Base-by-base conservation (phyloP, 148 eudicot genomes). In the Pouteria glomerata region DNA sequence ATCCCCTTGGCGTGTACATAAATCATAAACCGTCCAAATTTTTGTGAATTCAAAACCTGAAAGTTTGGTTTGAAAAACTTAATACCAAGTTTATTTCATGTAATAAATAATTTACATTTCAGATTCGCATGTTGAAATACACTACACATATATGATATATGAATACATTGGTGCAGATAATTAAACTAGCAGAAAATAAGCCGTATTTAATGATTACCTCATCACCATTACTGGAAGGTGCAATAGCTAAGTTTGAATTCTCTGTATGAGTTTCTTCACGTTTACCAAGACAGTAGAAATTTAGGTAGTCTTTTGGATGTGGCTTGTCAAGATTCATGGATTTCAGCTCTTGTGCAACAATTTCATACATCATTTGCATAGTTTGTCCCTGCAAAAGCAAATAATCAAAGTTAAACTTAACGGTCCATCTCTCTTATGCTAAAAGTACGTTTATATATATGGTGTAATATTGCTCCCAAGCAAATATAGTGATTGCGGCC, bases 261-360 rank as follows among this genome's bases (percentile, higher is more conserved):
- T 82, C 85, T 62, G 61, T 64, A 1, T 79, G 77, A 44, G 29
- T 18, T 57, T 77, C 76, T 79, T 94, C 98, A 18, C 96, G 89
- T 73, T 91, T 94, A 4, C 98, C 98, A 72, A 94, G 95, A 67
- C 98, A 94, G 45, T 85, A 94, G 82, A 94, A 94, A 45, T 91
- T 94, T 42, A 94, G 69, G 79, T 94, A 87, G 83, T 94, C 98
- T 53, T 67, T 81, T 6, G 92, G 92, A 74, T 87, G 89, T 52
- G 83, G 79, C 47, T 84, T 73, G 52, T 73, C 77, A 30, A 89
- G 74, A 53, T 81, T 14, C 83, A 76, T 67, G n/a, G 80, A 74
- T 79, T 89, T 85, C 41, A 93, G 79, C 76, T 86, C 98, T 33
- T 66, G 47, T 33, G 98, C 95, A 58, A 93, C 81, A 62, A 87